A percentile compares a stretch with the other conserved stretches of the same genome.
Conservation (phyloP, 495 filamentous ascomycete genomes). For the Hypoxylon rickii region DNA sequence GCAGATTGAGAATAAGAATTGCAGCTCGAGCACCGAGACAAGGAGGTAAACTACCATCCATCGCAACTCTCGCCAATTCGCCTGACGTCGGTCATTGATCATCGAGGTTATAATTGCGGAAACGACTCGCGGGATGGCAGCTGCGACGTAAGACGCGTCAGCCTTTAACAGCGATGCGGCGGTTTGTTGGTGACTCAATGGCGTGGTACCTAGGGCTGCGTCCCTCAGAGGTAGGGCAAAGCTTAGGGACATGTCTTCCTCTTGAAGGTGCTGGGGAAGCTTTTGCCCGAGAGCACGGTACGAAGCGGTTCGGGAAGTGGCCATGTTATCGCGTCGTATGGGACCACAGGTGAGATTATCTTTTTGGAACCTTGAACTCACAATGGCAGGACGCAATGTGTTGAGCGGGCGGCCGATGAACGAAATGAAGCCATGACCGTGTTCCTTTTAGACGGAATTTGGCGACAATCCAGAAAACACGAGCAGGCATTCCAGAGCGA, state of each 20-base stretch:
- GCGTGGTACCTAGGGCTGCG: constrained; percentile 42
- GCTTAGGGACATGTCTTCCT: constrained; percentile 10
- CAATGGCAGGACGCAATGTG: no score
- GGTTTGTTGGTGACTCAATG: constrained; percentile 36
- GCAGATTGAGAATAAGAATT: constrained; percentile 32
- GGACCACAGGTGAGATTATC: no score
- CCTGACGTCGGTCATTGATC: constrained; percentile 4
- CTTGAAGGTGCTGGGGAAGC: background rate
- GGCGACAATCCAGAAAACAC: constrained; percentile 6
- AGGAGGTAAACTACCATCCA: constrained; percentile 27
- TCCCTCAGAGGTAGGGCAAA: constrained; percentile 37
- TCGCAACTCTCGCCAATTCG: constrained; percentile 29
- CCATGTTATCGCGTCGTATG: constrained; percentile 8
- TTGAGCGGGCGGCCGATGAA: no score
- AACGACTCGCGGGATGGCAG: constrained; percentile 31
- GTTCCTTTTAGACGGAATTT: constrained; percentile 13
- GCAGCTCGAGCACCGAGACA: constrained; percentile 37
- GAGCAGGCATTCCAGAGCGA: constrained; percentile 19
- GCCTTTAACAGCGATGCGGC: constrained; percentile 27
- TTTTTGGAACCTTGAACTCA: background rate
- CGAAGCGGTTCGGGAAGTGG: constrained; percentile 1
- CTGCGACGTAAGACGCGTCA: constrained; percentile 31
- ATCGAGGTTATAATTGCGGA: constrained; percentile 19
- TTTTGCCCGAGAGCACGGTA: background rate
- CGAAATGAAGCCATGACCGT: constrained; percentile 1